Base-by-base conservation (phyloP, 805 yeast species). In the Ogataea methylovora region DNA sequence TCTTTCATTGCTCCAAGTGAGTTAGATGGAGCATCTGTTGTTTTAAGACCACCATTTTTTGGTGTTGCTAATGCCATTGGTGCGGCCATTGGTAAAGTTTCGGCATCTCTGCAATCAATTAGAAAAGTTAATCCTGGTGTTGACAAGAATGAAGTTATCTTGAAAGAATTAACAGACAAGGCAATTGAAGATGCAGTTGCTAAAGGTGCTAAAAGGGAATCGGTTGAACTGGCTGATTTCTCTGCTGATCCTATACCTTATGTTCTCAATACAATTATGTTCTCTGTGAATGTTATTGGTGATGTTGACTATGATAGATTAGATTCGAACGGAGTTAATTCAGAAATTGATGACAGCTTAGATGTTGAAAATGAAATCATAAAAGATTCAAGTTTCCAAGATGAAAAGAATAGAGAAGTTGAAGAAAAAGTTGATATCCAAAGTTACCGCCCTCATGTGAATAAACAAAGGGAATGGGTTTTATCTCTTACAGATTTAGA, bases 31-130 rank as follows among this genome's bases (percentile, higher is more conserved):
- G 63, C 64, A 6, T 58, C 65, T 1, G 44, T 51, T 26, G 61
- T 65, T 2, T 41, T 60, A 29, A 42, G 58, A 28, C 69, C 68
- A 2, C 56, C 58, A 22, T 64, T 31, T 36, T 54, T 39, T 43
- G 53, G 53, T 23, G 65, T 62, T 31, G 69, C 69, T 3, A 65
- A 65, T 46, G 71, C 71, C 5, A 61, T 65, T 32, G 69, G 69
- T 28, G 67, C 69, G 22, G 68, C 68, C 5, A 42, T 63, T 40
- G 67, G 65, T 11, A 63, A 63, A 39, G 45, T 65, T 3, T 57
- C 67, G 23, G 43, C 52, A 11, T 37, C 41, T 9, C 30, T 46
- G 5, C 38, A 23, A 10, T 15, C 27, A 7, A 24, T 31, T 14
- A 21, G n/a, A 17, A 14, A 13, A 11, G n/a, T n/a, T n/a, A n/a